phyloP scores from a whole-genome alignment of 192 early-diverging fungal genomes.

The Backusella luteola region DNA sequence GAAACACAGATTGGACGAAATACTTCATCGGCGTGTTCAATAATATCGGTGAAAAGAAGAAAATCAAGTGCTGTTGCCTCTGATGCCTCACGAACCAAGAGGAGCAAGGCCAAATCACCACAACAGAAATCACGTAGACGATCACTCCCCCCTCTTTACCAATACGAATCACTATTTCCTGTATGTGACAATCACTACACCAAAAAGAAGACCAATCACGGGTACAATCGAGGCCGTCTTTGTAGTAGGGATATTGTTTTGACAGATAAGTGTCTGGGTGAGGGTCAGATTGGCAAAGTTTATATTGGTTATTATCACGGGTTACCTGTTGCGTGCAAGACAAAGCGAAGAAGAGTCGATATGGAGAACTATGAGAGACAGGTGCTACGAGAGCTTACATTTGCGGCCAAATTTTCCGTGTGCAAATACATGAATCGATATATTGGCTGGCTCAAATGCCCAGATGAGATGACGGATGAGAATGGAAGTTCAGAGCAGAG shows the following conservation, averaged over 20 bases:
- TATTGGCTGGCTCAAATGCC: neutral
- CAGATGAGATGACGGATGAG: neutral
- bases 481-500: neutral
- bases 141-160: neutral
- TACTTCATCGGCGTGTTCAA: neutral
- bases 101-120: neutral
- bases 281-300: conserved; percentile 17
- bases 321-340: conserved; percentile 17
- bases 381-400: conserved; percentile 7
- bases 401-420: conserved; percentile 8
- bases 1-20: neutral
- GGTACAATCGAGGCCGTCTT: neutral
- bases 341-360: neutral
- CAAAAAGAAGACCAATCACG: neutral
- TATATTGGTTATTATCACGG: neutral
- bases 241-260: neutral
- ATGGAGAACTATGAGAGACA: neutral
- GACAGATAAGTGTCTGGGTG: neutral
- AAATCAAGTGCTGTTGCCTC: neutral
- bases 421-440: conserved; percentile 15
- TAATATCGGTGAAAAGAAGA: neutral
- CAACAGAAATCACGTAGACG: neutral
- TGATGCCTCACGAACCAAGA: neutral
- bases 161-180: neutral
- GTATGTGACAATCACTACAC: neutral